phyloP scores from a whole-genome alignment of 2,329 filamentous ascomycete genomes.

The Cladosporium sp. region DNA sequence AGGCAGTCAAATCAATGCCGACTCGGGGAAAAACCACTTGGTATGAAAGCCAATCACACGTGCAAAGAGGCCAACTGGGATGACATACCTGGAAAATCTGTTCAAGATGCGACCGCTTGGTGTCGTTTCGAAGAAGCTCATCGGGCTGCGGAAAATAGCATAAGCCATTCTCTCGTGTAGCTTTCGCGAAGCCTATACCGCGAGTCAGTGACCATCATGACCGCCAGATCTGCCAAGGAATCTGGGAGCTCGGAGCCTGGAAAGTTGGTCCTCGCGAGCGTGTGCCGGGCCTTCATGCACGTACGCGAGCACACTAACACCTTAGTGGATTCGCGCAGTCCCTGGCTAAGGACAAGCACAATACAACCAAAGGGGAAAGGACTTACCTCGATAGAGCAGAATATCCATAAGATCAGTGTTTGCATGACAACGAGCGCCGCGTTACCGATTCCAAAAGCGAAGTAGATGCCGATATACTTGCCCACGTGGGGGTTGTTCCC shows the following conservation, averaged over 20 bases:
- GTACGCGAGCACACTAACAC: background rate
- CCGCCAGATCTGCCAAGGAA: constrained; percentile 1
- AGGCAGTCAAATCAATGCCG: too few species aligned
- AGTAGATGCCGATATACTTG: constrained; percentile 92
- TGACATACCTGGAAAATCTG: constrained; percentile 77
- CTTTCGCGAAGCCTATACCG: constrained; percentile 75
- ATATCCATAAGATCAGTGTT: constrained; percentile 96
- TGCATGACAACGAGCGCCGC: constrained; percentile 82
- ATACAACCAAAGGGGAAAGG: background rate
- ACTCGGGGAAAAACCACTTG: too few species aligned
- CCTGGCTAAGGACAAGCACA: background rate
- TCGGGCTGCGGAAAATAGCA: constrained; percentile 93
- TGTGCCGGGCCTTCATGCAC: constrained; percentile 2
- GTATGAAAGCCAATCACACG: too few species aligned
- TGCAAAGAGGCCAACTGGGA: background rate
- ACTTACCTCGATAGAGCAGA: constrained; percentile 92
- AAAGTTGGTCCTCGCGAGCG: background rate
- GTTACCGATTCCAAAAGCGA: constrained; percentile 86
- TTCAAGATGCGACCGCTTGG: constrained; percentile 95
- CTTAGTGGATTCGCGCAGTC: background rate
- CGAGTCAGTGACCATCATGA: constrained; percentile 5
- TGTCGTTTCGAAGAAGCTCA: constrained; percentile 98
- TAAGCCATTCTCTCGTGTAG: constrained; percentile 96
- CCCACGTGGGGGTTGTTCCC: constrained; percentile 71
- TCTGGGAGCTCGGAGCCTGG: background rate